Evolutionary conservation across 139 green algal genomes (phyloP).

Genomic region (Chlorella sp.): DNA sequence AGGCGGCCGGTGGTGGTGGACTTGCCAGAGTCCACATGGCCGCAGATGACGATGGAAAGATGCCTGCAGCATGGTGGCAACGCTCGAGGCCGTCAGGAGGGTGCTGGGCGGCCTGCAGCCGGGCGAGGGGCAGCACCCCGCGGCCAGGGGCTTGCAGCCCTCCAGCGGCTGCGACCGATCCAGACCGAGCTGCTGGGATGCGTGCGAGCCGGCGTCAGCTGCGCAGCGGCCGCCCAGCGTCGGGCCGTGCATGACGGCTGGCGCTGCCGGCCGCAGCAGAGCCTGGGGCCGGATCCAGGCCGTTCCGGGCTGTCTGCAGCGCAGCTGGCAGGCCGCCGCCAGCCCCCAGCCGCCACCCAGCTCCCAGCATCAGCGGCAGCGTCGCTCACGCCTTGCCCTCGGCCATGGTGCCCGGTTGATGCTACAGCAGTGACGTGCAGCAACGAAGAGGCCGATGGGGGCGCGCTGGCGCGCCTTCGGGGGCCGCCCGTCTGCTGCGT

Average conservation of each 20-base stretch:
- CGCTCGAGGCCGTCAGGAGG: too few relatives aligned
- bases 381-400: conserved; percentile 29
- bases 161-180: too few relatives aligned
- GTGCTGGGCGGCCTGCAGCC: too few relatives aligned
- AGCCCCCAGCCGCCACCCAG: neutral
- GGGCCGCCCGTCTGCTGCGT: too few relatives aligned
- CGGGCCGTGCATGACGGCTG: neutral
- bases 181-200: too few relatives aligned
- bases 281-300: too few relatives aligned
- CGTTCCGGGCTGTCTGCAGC: neutral
- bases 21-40: conserved; percentile 84
- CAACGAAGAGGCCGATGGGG: neutral
- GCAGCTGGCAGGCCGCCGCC: neutral
- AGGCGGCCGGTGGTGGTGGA: conserved; percentile 96
- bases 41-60: conserved; percentile 76
- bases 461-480: neutral
- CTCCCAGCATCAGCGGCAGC: neutral
- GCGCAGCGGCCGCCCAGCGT: too few relatives aligned
- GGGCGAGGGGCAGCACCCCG: too few relatives aligned
- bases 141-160: too few relatives aligned
- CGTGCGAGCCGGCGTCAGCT: too few relatives aligned
- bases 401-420: conserved; percentile 22
- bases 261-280: neutral
- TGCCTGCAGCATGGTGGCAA: too few relatives aligned
- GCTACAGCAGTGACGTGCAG: neutral